Conservation (phyloP, 148 eudicot species). For the Mesembryanthemum crystallinum region DNA sequence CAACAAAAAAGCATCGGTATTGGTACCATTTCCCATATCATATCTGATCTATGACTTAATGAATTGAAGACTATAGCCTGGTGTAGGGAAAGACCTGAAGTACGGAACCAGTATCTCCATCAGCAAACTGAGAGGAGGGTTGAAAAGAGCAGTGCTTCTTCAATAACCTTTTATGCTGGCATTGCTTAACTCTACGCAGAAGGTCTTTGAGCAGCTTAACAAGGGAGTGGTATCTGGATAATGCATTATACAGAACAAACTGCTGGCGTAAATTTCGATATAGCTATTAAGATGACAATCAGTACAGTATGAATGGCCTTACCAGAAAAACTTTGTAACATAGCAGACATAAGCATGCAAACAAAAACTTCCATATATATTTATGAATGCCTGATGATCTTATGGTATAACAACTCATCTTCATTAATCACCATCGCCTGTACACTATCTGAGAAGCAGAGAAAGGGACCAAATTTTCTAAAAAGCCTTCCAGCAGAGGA, state of each 20-base stretch:
- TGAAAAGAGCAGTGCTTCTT: constrained; percentile 66
- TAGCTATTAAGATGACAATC: background rate
- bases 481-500: no score
- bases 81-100: constrained; percentile 29
- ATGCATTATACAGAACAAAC: background rate
- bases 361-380: background rate
- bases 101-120: constrained; percentile 16
- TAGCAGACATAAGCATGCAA: background rate
- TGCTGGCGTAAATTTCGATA: background rate
- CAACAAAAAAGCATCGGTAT: background rate
- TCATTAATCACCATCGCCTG: no score
- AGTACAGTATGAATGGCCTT: no score
- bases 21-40: background rate
- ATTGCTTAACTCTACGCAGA: constrained; percentile 44
- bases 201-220: constrained; percentile 53
- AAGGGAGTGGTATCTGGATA: constrained; percentile 64
- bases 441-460: no score
- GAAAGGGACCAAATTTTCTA: no score
- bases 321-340: no score
- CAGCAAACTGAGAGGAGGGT: constrained; percentile 26
- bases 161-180: constrained; percentile 48
- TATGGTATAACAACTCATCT: no score
- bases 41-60: background rate
- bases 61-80: background rate
- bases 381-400: background rate